Evolutionary conservation across 139 green algal species (phyloP), one percentile per base, ranked within the genome.

Genomic region (Mesotaenium endlicherianum): DNA sequence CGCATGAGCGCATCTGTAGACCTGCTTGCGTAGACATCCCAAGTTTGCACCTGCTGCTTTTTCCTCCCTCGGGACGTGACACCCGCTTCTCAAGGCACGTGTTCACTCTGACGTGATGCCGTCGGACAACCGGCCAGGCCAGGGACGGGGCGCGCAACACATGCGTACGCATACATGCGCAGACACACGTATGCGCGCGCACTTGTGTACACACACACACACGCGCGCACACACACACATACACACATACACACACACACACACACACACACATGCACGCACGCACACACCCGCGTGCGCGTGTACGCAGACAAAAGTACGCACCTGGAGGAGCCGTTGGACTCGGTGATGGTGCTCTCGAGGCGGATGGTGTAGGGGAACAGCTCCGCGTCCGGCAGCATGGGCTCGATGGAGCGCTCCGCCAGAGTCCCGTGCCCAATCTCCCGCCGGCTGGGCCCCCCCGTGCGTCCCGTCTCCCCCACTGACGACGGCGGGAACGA

Each of bases 261-360:
- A 57, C 47, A 57, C 47, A 8, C 11, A 11, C 8, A 57, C 47
- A 57, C 8, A 8, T 8, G 8, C 47, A 57, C 47, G 11, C 47
- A 57, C 47, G 11, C 47, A 57, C 47, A 57, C 47, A n/a, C n/a
- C n/a, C n/a, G n/a, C n/a, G n/a, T n/a, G n/a, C n/a, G n/a, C n/a
- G n/a, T n/a, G n/a, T n/a, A n/a, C n/a, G n/a, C n/a, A n/a, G n/a
- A n/a, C n/a, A n/a, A n/a, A n/a, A n/a, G n/a, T n/a, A n/a, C 34
- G 20, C 57, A 85, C 79, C 79, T 86, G 30, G 86, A 94, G 49
- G 91, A 96, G n/a, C 96, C 96, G 86, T 99, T 98, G 90, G 83
- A 93, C 89, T 99, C 96, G 1, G 96, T 99, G 83, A 99, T 96
- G 64, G 91, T 98, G 89, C 83, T 94, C 90, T 99, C 96, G 59